Conservation (phyloP, 495 filamentous ascomycete species). For the Aspergillus bertholletiae region DNA sequence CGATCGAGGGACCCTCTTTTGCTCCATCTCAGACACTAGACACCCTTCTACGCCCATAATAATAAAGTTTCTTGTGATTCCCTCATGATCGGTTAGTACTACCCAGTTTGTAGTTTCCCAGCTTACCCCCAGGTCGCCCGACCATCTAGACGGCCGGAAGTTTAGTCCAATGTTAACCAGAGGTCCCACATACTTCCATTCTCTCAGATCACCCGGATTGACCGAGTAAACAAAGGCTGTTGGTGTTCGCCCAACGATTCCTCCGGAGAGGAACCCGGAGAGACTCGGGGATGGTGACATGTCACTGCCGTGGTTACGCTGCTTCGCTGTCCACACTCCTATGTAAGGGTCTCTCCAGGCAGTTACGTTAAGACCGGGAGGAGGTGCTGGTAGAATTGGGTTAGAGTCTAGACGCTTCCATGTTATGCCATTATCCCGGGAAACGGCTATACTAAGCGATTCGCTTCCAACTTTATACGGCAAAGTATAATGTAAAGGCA, state of each 20-base stretch:
- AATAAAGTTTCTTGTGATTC: slow-evolving; percentile 39
- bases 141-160: slow-evolving; percentile 40
- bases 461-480: slow-evolving; percentile 49
- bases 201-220: slow-evolving; percentile 37
- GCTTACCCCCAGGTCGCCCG: slow-evolving; percentile 52
- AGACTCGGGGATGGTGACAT: slow-evolving; percentile 21
- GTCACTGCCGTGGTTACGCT: slow-evolving; percentile 26
- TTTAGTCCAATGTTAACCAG: slow-evolving; percentile 44
- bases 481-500: slow-evolving; percentile 48
- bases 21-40: slow-evolving; percentile 9
- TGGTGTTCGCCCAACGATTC: slow-evolving; percentile 44
- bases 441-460: slow-evolving; percentile 46
- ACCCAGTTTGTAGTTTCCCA: slow-evolving; percentile 56
- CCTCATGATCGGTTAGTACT: slow-evolving; percentile 34
- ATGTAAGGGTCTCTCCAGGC: slow-evolving; percentile 56
- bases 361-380: slow-evolving; percentile 44
- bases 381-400: slow-evolving; percentile 44
- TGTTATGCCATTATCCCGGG: slow-evolving; percentile 44
- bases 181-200: slow-evolving; percentile 51
- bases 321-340: slow-evolving; percentile 39
- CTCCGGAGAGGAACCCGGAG: slow-evolving; percentile 51
- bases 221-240: slow-evolving; percentile 52
- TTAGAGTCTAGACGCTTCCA: slow-evolving; percentile 49
- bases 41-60: slow-evolving; percentile 50
- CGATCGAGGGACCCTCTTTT: slow-evolving; percentile 22